Evolutionary conservation across 768 basidiomycete species (phyloP), one percentile per base, ranked within the genome.

Genomic region (Tulasnella sp.): DNA sequence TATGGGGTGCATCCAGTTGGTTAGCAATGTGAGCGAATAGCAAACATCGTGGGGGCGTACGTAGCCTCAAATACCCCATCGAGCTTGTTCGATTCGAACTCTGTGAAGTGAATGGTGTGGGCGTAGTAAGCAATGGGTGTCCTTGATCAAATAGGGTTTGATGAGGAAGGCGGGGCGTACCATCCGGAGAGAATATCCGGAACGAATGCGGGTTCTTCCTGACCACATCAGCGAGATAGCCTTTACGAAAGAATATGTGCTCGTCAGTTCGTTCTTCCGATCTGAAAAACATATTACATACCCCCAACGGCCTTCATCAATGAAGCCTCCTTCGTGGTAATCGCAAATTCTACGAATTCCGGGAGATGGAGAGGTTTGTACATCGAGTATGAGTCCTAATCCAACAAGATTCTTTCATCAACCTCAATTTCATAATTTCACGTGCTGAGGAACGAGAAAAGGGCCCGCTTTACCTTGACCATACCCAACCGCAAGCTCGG

Each of bases 161-260:
- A 48, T 19, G 19, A 31, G 1, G n/a, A 53, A 34, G 17, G 3
- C 9, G 9, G 1, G 9, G 58, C 63, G 24, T 53, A 63, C 27
- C 68, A 63, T 96, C 92, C 0, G 92, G 92, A 21, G 85, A 90
- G 73, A 93, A 93, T 60, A 94, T 87, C 41, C 92, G 79, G 78
- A 92, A 92, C 0, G 77, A 75, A 19, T 71, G 75, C 1, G 85
- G 86, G 69, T 96, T 92, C 53, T 82, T 84, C 66, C 71, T 65
- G 64, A 75, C 67, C n/a, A 71, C 70, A 10, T 70, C 70, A 21
- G 66, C 66, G 43, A 75, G 65, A 63, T 72, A 75, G 12, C 50
- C 61, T 19, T 68, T 72, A 49, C 73, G 67, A 10, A 65, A 49
- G 22, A 9, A 48, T 5, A 48, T 48, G 25, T 38, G 15, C 7